phyloP scores from a whole-genome alignment of 768 basidiomycete genomes.

The Tylopilus subfusipes region DNA sequence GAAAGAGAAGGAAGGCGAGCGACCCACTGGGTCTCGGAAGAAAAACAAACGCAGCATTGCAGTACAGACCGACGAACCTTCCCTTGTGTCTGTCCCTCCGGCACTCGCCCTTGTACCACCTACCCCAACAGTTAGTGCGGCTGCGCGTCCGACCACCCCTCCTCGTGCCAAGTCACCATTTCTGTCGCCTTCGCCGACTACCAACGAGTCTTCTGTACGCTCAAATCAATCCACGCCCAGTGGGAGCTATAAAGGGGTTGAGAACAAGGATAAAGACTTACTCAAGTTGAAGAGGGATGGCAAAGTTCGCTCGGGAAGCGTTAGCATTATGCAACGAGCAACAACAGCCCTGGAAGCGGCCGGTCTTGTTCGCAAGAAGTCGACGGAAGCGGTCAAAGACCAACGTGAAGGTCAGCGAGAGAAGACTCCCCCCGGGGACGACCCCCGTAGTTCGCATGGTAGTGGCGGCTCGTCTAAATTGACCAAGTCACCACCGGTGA shows the following conservation, averaged over 20 bases:
- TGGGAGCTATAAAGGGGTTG: conserved; percentile 51
- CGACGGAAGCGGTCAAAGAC: conserved; percentile 66
- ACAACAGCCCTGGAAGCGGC: conserved; percentile 88
- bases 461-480: conserved; percentile 56
- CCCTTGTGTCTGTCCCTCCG: conserved; percentile 41
- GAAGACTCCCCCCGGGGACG: conserved; percentile 43
- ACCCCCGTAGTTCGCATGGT: conserved; percentile 63
- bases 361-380: conserved; percentile 80
- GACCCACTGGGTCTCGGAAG: conserved; percentile 20
- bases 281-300: conserved; percentile 47
- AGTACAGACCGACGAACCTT: conserved; percentile 46
- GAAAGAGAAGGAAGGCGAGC: conserved; percentile 28
- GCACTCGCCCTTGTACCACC: conserved; percentile 73
- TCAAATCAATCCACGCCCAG: conserved; percentile 72
- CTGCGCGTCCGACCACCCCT: conserved; percentile 46
- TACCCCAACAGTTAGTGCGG: conserved; percentile 56
- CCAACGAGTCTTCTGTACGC: conserved; percentile 45
- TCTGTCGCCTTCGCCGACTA: conserved; percentile 54
- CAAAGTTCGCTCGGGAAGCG: conserved; percentile 80
- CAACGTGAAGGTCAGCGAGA: conserved; percentile 48
- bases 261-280: conserved; percentile 45
- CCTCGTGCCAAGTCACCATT: conserved; percentile 50
- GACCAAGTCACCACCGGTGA: conserved; percentile 67
- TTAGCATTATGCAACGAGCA: conserved; percentile 94
- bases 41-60: conserved; percentile 28